Base-by-base conservation (phyloP, 2,329 filamentous ascomycete species). In the Fusarium sp. region DNA sequence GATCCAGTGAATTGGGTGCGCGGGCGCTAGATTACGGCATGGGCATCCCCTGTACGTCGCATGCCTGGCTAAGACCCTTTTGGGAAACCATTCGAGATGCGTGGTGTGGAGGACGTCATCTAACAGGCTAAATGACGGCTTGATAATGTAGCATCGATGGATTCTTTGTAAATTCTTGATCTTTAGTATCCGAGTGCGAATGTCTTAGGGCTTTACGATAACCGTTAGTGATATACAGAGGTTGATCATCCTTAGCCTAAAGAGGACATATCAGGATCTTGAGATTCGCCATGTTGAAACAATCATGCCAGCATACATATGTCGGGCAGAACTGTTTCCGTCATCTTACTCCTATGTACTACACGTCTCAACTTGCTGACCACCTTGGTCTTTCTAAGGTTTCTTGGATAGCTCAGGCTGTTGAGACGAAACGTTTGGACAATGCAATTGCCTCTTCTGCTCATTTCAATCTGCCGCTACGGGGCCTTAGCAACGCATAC, bases 81-180 rank as follows among this genome's bases (percentile, higher is more conserved):
- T 36, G 31, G 65, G 65, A 64, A 56, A 22, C 42, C 60, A 50
- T 69, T 56, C 65, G 60, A 69, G 65, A 21, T 47, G 38, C 19
- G 11, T 31, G 33, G 33, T 46, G 26, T 14, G 33, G 38, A 15
- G 44, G 39, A 45, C 63, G 61, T 66, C 55, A 69, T 44, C n/a
- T 17, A 7, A 8, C 40, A 40, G 15, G 17, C 14, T 36, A 21
- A n/a, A 69, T 69, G 66, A 69, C 56, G 57, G 51, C 47, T 62
- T 50, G 61, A 69, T 69, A 34, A 42, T 39, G 22, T n/a, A 7
- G 17, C 24, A 13, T n/a, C 17, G 19, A 34, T 50, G 17, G 24
- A 24, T 56, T 21, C 8, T n/a, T 24, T 26, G 40, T 42, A 21
- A 22, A 24, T 40, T 31, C 43, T 34, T 28, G 11, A 11, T n/a